phyloP scores from a whole-genome alignment of 164 flowering plant genomes.

The Macadamia integrifolia region DNA sequence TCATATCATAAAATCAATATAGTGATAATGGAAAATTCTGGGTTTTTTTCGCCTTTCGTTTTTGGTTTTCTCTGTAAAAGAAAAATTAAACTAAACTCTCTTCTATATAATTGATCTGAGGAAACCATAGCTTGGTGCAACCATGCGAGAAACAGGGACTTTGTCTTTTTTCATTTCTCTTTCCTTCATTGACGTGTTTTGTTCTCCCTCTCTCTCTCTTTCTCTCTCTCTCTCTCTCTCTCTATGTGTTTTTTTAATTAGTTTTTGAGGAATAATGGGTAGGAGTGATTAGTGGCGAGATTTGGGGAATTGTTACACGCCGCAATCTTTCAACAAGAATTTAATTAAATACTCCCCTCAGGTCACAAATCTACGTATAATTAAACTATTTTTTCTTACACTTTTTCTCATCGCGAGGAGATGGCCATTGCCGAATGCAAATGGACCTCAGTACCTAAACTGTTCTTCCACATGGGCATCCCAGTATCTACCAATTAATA shows the following conservation, averaged over 20 bases:
- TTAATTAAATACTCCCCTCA: neutral
- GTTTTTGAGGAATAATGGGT: neutral
- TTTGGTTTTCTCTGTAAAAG: neutral
- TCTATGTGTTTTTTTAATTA: no score
- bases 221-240: neutral
- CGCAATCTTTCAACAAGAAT: constrained; percentile 21
- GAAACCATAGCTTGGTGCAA: neutral
- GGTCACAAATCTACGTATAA: no score
- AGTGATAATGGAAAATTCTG: constrained; percentile 16
- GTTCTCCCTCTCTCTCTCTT: neutral
- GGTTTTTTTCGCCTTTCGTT: neutral
- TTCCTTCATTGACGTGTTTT: neutral
- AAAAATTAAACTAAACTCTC: no score
- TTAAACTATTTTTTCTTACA: no score
- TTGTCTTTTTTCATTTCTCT: constrained; percentile 4
- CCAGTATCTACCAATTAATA: no score
- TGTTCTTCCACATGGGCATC: no score
- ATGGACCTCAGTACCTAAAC: no score
- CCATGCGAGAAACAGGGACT: neutral
- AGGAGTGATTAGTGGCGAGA: constrained; percentile 38
- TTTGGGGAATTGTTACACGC: constrained; percentile 26
- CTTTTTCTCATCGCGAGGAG: no score
- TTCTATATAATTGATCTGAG: neutral
- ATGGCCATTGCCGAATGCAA: no score
- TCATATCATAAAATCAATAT: constrained; percentile 11